Conservation (phyloP, 2,329 filamentous ascomycete genomes). For the Alternaria alternata region DNA sequence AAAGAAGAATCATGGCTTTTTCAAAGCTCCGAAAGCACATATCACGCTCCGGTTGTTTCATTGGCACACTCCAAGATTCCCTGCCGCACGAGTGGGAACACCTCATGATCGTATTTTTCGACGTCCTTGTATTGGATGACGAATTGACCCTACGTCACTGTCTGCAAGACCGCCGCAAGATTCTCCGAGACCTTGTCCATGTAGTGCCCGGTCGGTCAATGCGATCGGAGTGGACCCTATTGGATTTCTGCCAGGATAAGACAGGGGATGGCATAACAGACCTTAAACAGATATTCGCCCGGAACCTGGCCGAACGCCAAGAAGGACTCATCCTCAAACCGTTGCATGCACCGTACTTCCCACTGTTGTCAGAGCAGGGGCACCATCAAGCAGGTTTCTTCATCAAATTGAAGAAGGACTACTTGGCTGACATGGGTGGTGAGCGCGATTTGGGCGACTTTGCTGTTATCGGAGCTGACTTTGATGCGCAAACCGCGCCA, state of each 20-base stretch:
- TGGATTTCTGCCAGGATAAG: conserved; percentile 65
- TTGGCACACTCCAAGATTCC: conserved; percentile 75
- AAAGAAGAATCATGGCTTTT: conserved; percentile 74
- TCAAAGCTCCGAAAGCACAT: conserved; percentile 85
- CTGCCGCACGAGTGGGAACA: conserved; percentile 64
- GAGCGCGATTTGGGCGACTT: conserved; percentile 73
- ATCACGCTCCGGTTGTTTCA: conserved; percentile 71
- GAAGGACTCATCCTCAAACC: conserved; percentile 87
- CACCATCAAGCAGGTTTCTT: conserved; percentile 55
- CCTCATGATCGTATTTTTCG: conserved; percentile 69
- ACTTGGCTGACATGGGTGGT: conserved; percentile 79
- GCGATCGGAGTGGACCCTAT: conserved; percentile 70
- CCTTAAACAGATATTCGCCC: conserved; percentile 64
- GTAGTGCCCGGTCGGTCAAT: conserved; percentile 69
- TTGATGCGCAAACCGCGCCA: conserved; percentile 69
- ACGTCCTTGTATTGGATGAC: conserved; percentile 66
- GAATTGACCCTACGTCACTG: conserved; percentile 60
- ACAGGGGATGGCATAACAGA: conserved; percentile 40
- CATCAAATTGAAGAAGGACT: conserved; percentile 93
- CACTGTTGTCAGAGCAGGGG: conserved; percentile 36
- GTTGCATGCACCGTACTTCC: conserved; percentile 77
- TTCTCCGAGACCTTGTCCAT: conserved; percentile 65
- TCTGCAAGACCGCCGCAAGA: conserved; percentile 67
- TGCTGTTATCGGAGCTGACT: conserved; percentile 77
- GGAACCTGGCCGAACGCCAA: conserved; percentile 69